Conservation (phyloP, 176 grass and related monocot species). For the Cocos nucifera region DNA sequence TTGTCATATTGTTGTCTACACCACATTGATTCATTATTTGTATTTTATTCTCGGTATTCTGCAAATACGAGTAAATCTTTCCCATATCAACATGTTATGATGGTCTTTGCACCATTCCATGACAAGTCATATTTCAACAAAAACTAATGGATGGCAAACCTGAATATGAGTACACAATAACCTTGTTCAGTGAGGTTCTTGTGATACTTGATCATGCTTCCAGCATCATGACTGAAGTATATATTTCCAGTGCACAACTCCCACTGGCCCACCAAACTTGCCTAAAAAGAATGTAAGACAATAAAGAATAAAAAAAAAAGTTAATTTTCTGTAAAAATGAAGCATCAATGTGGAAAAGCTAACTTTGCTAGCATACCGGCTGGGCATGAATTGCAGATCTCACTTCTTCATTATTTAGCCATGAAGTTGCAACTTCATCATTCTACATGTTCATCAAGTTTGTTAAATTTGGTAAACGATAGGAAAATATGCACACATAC, state of each 20-base stretch:
- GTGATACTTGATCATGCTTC: constrained; percentile 92
- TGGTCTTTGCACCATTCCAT: too few species aligned
- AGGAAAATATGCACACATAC: neutral
- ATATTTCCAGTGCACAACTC: constrained; percentile 42
- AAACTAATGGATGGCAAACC: constrained; percentile 23
- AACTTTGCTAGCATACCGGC: constrained; percentile 39
- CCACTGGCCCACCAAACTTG: constrained; percentile 50
- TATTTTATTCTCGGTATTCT: too few species aligned
- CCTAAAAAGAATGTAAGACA: constrained; percentile 28
- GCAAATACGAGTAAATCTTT: too few species aligned
- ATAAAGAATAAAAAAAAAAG: neutral
- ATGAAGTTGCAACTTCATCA: constrained; percentile 75
- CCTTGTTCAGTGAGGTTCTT: constrained; percentile 68
- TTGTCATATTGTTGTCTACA: too few species aligned
- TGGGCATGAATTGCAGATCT: constrained; percentile 88
- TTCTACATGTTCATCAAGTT: constrained; percentile 38
- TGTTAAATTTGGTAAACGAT: neutral
- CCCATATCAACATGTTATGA: too few species aligned
- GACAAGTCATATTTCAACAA: too few species aligned
- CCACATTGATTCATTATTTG: too few species aligned
- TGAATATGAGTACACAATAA: constrained; percentile 80
- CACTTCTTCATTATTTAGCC: constrained; percentile 64
- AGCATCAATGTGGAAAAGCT: neutral
- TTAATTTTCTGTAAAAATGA: neutral
- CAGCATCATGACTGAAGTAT: constrained; percentile 51